A percentile compares a stretch with the other conserved stretches of the same genome.
These are phyloP conservation scores for Citrus reticulata DNA, from an alignment of 345 rosid genomes.

Conservation along the genomic window DNA sequence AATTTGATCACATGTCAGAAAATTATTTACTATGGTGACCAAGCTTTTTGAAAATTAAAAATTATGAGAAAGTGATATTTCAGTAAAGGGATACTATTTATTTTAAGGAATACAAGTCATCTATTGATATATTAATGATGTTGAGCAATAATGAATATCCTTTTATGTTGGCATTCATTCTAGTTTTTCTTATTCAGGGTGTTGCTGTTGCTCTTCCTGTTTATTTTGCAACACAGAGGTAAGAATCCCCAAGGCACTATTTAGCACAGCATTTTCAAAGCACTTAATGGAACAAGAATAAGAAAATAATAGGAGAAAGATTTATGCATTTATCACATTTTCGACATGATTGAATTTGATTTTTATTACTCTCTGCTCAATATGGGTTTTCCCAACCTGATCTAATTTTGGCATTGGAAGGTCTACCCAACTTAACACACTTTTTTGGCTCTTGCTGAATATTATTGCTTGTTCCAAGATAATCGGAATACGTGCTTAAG, in stretches of 20 bases:
- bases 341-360: background rate
- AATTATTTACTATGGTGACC: background rate
- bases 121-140: background rate
- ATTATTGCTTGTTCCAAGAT: background rate
- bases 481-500: background rate
- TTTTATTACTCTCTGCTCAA: background rate
- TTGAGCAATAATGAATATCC: background rate
- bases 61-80: background rate
- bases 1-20: background rate
- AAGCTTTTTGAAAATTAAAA: background rate
- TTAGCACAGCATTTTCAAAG: slow-evolving; percentile 4
- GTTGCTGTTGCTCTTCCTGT: slow-evolving; percentile 97
- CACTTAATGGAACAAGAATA: background rate
- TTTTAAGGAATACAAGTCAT: background rate
- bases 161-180: slow-evolving; percentile 1
- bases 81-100: background rate
- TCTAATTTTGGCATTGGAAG: background rate
- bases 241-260: slow-evolving; percentile 19
- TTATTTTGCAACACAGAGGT: slow-evolving; percentile 98
- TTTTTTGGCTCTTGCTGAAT: background rate
- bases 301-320: background rate
- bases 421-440: background rate
- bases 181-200: slow-evolving; percentile 51
- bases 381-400: background rate
- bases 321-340: background rate